A percentile compares a stretch with the other conserved stretches of the same genome.
phyloP scores from a whole-genome alignment of 768 basidiomycete species.

The Mycena amicta region DNA sequence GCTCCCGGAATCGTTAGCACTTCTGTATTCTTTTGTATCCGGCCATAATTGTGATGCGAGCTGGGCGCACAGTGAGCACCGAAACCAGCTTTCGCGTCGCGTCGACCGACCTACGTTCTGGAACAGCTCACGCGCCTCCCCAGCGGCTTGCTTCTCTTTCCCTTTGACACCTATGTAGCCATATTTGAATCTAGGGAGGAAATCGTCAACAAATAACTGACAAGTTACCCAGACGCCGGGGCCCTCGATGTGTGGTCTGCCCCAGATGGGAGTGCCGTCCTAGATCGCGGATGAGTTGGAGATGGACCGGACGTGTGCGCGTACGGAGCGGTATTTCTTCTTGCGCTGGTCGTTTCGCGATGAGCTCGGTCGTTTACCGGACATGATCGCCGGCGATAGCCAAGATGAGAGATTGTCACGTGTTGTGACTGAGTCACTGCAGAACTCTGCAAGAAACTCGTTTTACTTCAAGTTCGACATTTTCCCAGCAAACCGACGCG shows the following conservation, averaged over 20 bases:
- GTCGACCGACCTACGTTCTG: conserved; percentile 56
- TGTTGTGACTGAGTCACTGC: too few species aligned
- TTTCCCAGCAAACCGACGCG: too few species aligned
- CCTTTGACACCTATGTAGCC: conserved; percentile 72
- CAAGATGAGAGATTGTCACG: too few species aligned
- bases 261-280: conserved; percentile 42
- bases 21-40: conserved; percentile 27
- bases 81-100: background rate
- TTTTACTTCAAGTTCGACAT: too few species aligned
- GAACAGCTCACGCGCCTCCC: conserved; percentile 79
- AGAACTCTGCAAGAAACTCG: too few species aligned
- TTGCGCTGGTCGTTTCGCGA: conserved; percentile 20
- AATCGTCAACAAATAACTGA: too few species aligned
- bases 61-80: conserved; percentile 38
- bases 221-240: conserved; percentile 88
- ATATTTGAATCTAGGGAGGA: too few species aligned
- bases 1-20: conserved; percentile 32
- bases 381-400: too few species aligned
- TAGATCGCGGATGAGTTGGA: conserved; percentile 1
- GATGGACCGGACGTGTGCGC: background rate
- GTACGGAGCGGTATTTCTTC: conserved; percentile 21
- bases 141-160: conserved; percentile 76
- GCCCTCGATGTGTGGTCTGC: conserved; percentile 67
- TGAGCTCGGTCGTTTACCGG: conserved; percentile 14
- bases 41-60: conserved; percentile 78